Conservation (phyloP, 2,329 filamentous ascomycete genomes). For the Stagonosporopsis cucurbitacearum region DNA sequence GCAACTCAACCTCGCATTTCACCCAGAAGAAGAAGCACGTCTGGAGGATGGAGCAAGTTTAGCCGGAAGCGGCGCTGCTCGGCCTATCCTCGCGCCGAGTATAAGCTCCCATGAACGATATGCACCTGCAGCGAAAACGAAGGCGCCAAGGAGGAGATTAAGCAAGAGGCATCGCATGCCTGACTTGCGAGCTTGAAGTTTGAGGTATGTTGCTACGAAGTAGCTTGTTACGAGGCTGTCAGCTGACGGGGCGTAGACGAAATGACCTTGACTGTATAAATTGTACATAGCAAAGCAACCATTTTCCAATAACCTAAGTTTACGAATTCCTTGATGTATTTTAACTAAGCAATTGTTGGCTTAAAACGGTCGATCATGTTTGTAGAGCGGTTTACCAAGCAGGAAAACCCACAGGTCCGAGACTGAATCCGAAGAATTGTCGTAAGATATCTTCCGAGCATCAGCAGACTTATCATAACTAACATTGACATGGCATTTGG, state of each 20-base stretch:
- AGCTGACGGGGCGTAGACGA: not conserved
- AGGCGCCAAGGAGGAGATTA: slow-evolving; percentile 19
- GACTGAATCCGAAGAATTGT: not conserved
- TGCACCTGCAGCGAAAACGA: slow-evolving; percentile 12
- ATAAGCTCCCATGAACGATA: slow-evolving; percentile 17
- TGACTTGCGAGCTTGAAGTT: slow-evolving; percentile 10
- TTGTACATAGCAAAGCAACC: slow-evolving; percentile 4
- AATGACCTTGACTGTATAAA: not conserved
- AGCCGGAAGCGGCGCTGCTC: slow-evolving; percentile 25
- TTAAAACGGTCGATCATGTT: not conserved
- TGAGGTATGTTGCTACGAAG: slow-evolving; percentile 1
- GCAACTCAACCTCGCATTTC: slow-evolving; percentile 18
- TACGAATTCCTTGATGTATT: not conserved
- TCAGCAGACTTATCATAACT: not conserved
- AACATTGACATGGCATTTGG: too few species aligned
- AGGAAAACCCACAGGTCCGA: not conserved
- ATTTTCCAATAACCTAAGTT: not conserved
- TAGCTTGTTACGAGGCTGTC: not conserved
- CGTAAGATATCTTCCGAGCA: not conserved
- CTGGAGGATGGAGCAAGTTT: slow-evolving; percentile 28
- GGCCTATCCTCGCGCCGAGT: slow-evolving; percentile 27
- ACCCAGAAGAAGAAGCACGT: slow-evolving; percentile 16
- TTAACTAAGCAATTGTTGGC: not conserved
- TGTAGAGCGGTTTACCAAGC: not conserved
- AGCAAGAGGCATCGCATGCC: slow-evolving; percentile 33